Conservation (phyloP, 768 basidiomycete genomes). For the Tremella mesenterica region DNA sequence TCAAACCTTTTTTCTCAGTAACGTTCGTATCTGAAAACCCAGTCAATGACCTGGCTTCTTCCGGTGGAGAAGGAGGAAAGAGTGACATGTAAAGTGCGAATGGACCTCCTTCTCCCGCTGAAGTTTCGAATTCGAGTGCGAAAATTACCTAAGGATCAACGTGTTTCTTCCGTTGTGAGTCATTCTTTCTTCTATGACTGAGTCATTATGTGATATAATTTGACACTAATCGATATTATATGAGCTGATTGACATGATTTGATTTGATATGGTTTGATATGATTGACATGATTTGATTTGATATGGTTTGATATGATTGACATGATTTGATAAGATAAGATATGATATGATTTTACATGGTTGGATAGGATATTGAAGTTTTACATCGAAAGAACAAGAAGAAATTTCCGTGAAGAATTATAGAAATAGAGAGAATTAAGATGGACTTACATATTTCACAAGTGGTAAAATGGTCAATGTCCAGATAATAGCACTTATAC, state of each 20-base stretch:
- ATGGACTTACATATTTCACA: slow-evolving; percentile 52
- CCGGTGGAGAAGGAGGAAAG: slow-evolving; percentile 12
- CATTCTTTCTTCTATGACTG: too few species aligned
- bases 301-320: too few species aligned
- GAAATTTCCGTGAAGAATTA: neutral
- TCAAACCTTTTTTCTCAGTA: slow-evolving; percentile 1
- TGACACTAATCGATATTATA: too few species aligned
- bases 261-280: too few species aligned
- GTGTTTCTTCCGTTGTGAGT: too few species aligned
- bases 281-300: too few species aligned
- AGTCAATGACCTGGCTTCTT: slow-evolving; percentile 53
- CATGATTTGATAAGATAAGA: too few species aligned
- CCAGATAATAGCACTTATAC: slow-evolving; percentile 59
- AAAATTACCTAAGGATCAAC: slow-evolving; percentile 55
- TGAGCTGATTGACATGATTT: too few species aligned
- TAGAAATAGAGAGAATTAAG: slow-evolving; percentile 28
- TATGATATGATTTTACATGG: too few species aligned
- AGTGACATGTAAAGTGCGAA: slow-evolving; percentile 50
- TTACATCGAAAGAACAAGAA: too few species aligned
- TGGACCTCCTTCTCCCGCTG: slow-evolving; percentile 61
- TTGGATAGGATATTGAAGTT: too few species aligned
- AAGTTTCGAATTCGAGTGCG: slow-evolving; percentile 48
- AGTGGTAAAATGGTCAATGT: slow-evolving; percentile 56
- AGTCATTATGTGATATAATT: too few species aligned
- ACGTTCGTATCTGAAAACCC: slow-evolving; percentile 45